phyloP scores from a whole-genome alignment of 164 flowering plant species.

The Nymphaea thermarum region DNA sequence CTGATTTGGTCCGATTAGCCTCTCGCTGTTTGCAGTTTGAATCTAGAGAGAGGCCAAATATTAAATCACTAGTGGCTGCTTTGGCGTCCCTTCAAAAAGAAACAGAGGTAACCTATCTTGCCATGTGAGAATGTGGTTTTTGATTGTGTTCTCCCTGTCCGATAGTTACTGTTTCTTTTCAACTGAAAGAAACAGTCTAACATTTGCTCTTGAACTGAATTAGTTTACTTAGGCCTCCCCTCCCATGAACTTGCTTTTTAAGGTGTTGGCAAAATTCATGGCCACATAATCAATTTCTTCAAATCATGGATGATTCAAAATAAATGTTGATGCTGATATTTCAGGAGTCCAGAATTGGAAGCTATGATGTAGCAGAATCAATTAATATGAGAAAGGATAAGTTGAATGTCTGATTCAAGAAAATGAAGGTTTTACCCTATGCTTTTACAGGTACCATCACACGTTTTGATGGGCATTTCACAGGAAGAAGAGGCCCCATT shows the following conservation, averaged over 20 bases:
- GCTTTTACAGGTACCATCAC: conserved; percentile 56
- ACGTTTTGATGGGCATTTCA: conserved; percentile 53
- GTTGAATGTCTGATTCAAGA: not conserved
- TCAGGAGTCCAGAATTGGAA: too few species aligned
- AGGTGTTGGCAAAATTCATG: too few species aligned
- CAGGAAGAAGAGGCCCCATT: conserved; percentile 29
- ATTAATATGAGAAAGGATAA: too few species aligned
- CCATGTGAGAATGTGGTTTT: too few species aligned
- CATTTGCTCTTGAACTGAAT: not conserved
- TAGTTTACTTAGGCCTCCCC: not conserved
- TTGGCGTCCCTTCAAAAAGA: conserved; percentile 72
- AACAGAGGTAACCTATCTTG: conserved; percentile 40
- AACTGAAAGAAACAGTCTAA: not conserved
- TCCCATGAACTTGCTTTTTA: not conserved
- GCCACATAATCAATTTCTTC: too few species aligned
- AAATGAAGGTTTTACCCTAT: not conserved
- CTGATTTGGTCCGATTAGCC: conserved; percentile 74
- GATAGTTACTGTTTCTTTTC: not conserved
- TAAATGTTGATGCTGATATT: too few species aligned
- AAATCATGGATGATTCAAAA: too few species aligned
- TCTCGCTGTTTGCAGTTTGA: conserved; percentile 88
- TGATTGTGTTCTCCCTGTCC: not conserved
- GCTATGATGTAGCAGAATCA: too few species aligned
- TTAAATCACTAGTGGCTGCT: conserved; percentile 60
- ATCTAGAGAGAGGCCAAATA: conserved; percentile 90